A percentile compares a stretch with the other conserved stretches of the same genome.
Evolutionary conservation across 129 eudicot species (phyloP).

Genomic region (Erigeron canadensis): DNA sequence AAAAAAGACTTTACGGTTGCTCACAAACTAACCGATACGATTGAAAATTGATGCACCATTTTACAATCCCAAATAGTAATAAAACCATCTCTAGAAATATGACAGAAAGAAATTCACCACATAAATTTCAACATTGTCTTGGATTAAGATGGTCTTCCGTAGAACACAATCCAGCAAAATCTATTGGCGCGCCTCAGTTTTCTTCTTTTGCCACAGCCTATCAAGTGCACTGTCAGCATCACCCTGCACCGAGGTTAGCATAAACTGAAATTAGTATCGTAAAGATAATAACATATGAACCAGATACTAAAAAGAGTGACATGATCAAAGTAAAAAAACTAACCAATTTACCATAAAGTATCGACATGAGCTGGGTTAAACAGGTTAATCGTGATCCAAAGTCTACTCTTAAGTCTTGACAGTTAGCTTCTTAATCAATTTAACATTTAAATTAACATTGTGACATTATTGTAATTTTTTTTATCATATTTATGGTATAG

Average conservation of each 20-base stretch:
- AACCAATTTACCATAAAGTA: no score
- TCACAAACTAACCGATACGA: background rate
- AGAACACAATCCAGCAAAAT: background rate
- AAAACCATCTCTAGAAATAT: conserved; percentile 15
- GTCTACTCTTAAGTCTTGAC: no score
- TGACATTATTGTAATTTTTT: no score
- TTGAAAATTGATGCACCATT: conserved; percentile 12
- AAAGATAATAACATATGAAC: background rate
- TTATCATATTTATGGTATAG: no score
- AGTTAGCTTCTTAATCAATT: no score
- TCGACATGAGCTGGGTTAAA: no score
- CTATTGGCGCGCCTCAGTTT: conserved; percentile 48
- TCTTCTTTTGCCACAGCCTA: conserved; percentile 81
- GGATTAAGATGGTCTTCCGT: background rate
- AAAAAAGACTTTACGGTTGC: background rate
- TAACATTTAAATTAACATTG: no score
- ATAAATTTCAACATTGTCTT: conserved; percentile 19
- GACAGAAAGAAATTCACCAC: background rate
- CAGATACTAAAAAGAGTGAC: background rate
- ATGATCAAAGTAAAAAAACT: background rate
- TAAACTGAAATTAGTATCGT: background rate
- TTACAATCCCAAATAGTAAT: conserved; percentile 10
- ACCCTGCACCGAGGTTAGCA: conserved; percentile 31
- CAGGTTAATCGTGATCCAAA: no score
- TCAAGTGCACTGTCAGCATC: conserved; percentile 88